Evolutionary conservation across 2,329 filamentous ascomycete species (phyloP).

Genomic region (Aschersonia sp.): DNA sequence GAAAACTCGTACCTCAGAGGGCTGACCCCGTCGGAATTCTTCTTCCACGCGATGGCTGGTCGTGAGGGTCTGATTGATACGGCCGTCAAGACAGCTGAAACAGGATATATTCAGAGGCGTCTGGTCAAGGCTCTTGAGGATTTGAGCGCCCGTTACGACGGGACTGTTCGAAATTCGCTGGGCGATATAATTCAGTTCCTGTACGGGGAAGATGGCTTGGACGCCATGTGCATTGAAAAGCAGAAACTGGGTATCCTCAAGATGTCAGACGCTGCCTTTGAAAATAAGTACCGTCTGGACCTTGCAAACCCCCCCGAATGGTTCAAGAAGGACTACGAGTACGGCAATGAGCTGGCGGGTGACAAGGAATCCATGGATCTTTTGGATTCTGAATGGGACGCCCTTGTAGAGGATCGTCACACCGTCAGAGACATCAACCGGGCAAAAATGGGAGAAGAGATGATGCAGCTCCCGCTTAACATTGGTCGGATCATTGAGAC

Average conservation of each 20-base stretch:
- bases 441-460: constrained; percentile 61
- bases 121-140: constrained; percentile 97
- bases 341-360: constrained; percentile 72
- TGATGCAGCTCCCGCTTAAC: constrained; percentile 86
- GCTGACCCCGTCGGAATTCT: constrained; percentile 90
- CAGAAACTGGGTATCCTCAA: constrained; percentile 80
- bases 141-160: constrained; percentile 93
- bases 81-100: constrained; percentile 97
- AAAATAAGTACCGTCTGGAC: constrained; percentile 71
- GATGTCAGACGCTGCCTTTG: constrained; percentile 63
- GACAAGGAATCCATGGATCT: constrained; percentile 78
- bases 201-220: constrained; percentile 93
- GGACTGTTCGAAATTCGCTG: constrained; percentile 90
- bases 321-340: constrained; percentile 47
- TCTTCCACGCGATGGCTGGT: constrained; percentile 99
- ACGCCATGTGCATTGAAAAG: constrained; percentile 85
- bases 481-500: constrained; percentile 81
- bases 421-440: constrained; percentile 56
- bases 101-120: constrained; percentile 96
- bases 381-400: constrained; percentile 79
- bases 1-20: constrained; percentile 98
- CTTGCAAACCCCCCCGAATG: constrained; percentile 44
- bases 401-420: constrained; percentile 57
- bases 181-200: constrained; percentile 95
- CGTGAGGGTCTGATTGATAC: constrained; percentile 99